Percentiles rank a stretch among this genome's conserved stretches.
Evolutionary conservation across 164 flowering plant genomes (phyloP).

Genomic region (Aristolochia californica): DNA sequence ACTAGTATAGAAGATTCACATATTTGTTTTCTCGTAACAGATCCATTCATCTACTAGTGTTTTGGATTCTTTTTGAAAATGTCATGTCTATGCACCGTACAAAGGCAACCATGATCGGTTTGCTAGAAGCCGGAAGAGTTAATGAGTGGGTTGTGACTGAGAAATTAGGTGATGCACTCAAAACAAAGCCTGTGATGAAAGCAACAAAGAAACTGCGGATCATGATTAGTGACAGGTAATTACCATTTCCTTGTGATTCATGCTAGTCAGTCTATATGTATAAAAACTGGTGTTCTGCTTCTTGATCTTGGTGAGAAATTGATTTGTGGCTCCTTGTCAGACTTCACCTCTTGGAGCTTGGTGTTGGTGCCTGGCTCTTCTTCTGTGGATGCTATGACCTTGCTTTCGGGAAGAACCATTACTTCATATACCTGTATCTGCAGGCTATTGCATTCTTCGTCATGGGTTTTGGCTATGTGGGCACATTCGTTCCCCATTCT

Average conservation of each 20-base stretch:
- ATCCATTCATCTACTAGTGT: conserved; percentile 77
- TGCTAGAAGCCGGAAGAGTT: conserved; percentile 73
- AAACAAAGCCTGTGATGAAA: conserved; percentile 32
- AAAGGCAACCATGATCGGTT: conserved; percentile 85
- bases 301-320: not conserved
- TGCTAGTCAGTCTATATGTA: not conserved
- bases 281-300: not conserved
- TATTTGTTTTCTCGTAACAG: conserved; percentile 25
- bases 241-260: not conserved
- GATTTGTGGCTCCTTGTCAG: conserved; percentile 21
- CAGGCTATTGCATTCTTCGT: conserved; percentile 73
- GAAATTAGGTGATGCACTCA: conserved; percentile 72
- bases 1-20: not conserved
- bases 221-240: conserved; percentile 54
- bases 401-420: conserved; percentile 48
- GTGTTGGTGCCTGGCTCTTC: conserved; percentile 46
- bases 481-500: conserved; percentile 57
- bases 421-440: conserved; percentile 49
- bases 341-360: conserved; percentile 50
- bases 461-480: conserved; percentile 64
- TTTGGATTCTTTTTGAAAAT: conserved; percentile 96
- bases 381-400: conserved; percentile 57
- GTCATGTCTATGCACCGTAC: conserved; percentile 97
- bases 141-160: conserved; percentile 99
- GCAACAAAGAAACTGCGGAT: conserved; percentile 26